These are phyloP conservation scores for Blastobotrys elegans DNA, from an alignment of 1,139 yeast species.

Conservation along the genomic window DNA sequence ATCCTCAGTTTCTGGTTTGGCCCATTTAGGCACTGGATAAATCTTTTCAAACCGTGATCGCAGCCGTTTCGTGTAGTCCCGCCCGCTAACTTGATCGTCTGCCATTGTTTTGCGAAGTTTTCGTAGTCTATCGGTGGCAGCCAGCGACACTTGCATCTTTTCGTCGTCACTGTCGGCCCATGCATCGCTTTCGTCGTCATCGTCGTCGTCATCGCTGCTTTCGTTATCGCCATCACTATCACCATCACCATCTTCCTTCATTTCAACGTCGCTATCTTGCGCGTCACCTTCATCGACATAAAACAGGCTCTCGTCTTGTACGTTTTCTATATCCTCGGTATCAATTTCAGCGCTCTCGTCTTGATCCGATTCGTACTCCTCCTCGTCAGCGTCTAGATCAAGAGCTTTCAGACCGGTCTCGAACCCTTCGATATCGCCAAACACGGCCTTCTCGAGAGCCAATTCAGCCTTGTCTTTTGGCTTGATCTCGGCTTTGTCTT, in stretches of 20 bases:
- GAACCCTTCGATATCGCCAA: conserved; percentile 83
- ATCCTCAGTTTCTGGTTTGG: conserved; percentile 33
- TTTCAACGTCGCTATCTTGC: conserved; percentile 40
- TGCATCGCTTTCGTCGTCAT: conserved; percentile 34
- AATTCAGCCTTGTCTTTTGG: conserved; percentile 76
- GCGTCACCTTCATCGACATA: conserved; percentile 33
- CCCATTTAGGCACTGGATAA: conserved; percentile 90
- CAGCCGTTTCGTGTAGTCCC: conserved; percentile 63
- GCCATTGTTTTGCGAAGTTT: conserved; percentile 63
- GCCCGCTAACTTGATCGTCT: conserved; percentile 60
- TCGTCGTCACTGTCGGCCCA: conserved; percentile 97
- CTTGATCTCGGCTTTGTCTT: conserved; percentile 1
- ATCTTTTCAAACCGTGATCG: conserved; percentile 82
- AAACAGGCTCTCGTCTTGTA: conserved; percentile 35
- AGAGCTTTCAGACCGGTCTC: conserved; percentile 57
- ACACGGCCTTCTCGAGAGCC: conserved; percentile 73
- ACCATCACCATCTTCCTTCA: conserved; percentile 17
- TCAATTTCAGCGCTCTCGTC: conserved; percentile 15
- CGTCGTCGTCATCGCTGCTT: conserved; percentile 38
- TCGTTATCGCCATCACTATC: conserved; percentile 52
- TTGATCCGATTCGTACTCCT: conserved; percentile 30
- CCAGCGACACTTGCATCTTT: conserved; percentile 54
- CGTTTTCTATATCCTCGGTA: conserved; percentile 26
- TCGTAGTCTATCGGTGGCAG: conserved; percentile 54
- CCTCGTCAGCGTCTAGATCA: conserved; percentile 39